phyloP scores from a whole-genome alignment of 1,284 basidiomycete species.

The Fereydounia khargensis region DNA sequence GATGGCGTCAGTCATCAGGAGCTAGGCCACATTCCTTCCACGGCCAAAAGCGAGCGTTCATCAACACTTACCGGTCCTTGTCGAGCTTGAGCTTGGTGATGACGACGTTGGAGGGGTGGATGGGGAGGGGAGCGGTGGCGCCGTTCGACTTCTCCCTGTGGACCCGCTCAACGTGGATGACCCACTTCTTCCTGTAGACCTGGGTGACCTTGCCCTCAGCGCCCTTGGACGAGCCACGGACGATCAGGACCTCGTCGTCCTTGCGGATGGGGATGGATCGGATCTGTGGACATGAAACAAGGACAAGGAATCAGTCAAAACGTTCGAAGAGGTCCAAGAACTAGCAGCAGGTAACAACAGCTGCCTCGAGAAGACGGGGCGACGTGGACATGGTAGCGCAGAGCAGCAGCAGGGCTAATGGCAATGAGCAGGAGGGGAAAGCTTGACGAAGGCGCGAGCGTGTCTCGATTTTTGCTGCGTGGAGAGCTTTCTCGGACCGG shows the following conservation, averaged over 20 bases:
- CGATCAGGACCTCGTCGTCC: slow-evolving; percentile 96
- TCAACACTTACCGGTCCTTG: slow-evolving; percentile 53
- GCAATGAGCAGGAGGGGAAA: no score
- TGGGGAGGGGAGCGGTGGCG: slow-evolving; percentile 85
- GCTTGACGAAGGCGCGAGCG: no score
- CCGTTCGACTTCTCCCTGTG: slow-evolving; percentile 98
- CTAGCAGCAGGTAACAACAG: no score
- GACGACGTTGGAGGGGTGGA: slow-evolving; percentile 96
- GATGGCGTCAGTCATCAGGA: neutral
- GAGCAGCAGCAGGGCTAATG: no score
- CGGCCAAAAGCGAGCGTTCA: no score
- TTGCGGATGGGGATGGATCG: slow-evolving; percentile 95
- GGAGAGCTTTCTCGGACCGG: no score
- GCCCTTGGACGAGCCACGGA: slow-evolving; percentile 70
- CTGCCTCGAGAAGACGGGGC: no score
- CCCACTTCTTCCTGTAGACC: slow-evolving; percentile 99
- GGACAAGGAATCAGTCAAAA: neutral
- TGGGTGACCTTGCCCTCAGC: slow-evolving; percentile 68
- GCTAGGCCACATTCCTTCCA: neutral
- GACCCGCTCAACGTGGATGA: slow-evolving; percentile 97
- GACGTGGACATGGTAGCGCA: no score
- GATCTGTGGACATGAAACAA: slow-evolving; percentile 61
- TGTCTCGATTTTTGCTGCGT: no score
- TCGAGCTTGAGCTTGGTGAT: slow-evolving; percentile 63
- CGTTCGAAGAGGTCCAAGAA: neutral